Conservation (phyloP, 2,329 filamentous ascomycete genomes). For the Tolypocladium capitatum region DNA sequence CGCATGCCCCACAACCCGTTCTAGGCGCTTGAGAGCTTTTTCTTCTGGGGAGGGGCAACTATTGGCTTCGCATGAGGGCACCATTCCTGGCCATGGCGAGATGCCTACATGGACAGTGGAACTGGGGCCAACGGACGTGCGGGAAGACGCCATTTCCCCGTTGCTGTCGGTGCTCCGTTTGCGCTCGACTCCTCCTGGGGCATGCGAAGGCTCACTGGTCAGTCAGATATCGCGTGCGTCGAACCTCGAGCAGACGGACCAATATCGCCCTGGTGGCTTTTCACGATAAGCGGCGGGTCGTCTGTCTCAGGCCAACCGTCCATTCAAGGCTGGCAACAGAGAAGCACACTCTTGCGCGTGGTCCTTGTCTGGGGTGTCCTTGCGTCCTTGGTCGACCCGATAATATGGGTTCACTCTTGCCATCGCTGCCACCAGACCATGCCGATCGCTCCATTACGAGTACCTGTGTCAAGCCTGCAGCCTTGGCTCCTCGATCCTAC, state of each 20-base stretch:
- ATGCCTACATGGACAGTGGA: neutral
- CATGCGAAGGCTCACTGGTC: neutral
- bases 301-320: neutral
- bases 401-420: neutral
- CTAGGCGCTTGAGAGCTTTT: neutral
- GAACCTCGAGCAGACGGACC: neutral
- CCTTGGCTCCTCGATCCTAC: neutral
- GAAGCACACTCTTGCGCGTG: constrained; percentile 3
- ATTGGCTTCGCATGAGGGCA: neutral
- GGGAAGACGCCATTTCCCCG: neutral
- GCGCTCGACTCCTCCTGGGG: neutral
- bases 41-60: neutral
- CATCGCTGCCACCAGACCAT: neutral
- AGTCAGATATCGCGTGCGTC: neutral
- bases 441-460: neutral
- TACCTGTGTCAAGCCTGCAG: neutral
- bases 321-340: neutral
- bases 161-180: neutral
- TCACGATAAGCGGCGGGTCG: neutral
- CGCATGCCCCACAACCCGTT: too few relatives aligned
- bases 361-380: too few relatives aligned
- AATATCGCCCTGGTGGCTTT: too few relatives aligned
- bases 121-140: too few relatives aligned
- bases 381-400: too few relatives aligned
- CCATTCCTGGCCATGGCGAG: neutral